phyloP scores from a whole-genome alignment of 495 filamentous ascomycete species.

The Staphylotrichum tortipilum region DNA sequence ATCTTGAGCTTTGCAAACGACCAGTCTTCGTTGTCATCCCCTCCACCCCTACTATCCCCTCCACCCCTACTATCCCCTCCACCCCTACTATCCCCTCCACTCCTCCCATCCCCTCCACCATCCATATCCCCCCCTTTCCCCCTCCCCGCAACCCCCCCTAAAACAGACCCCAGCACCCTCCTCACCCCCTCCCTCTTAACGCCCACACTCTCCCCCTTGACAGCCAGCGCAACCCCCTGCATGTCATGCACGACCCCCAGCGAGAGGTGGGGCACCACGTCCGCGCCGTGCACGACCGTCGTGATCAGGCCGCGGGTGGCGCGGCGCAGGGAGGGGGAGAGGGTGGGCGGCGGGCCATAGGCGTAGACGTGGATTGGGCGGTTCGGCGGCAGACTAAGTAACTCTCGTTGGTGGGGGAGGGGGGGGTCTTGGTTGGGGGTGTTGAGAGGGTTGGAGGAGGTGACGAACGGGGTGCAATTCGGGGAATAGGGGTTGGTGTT shows the following conservation, averaged over 20 bases:
- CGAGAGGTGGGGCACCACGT: slow-evolving; percentile 66
- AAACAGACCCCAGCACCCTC: too few species aligned
- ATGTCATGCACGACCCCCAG: slow-evolving; percentile 69
- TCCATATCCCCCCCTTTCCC: not conserved
- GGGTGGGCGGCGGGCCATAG: slow-evolving; percentile 65
- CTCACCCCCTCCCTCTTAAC: slow-evolving; percentile 54
- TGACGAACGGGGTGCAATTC: slow-evolving; percentile 4
- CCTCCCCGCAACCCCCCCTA: too few species aligned
- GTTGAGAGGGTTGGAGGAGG: slow-evolving; percentile 8
- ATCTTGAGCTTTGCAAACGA: slow-evolving; percentile 59
- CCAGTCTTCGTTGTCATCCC: slow-evolving; percentile 40
- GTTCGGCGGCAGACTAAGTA: slow-evolving; percentile 53
- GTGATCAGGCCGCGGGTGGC: slow-evolving; percentile 70
- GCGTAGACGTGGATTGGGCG: slow-evolving; percentile 72
- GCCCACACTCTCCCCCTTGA: slow-evolving; percentile 59
- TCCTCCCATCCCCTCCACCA: not conserved
- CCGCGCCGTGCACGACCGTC: slow-evolving; percentile 61
- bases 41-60: too few species aligned
- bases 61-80: too few species aligned
- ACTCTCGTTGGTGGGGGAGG: too few species aligned
- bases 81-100: too few species aligned
- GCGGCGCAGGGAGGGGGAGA: slow-evolving; percentile 62
- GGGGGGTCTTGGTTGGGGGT: slow-evolving; percentile 16
- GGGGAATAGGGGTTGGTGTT: slow-evolving; percentile 29
- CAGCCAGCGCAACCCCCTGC: slow-evolving; percentile 59